Base-by-base conservation (phyloP, 345 rosid species). In the Toxicodendron radicans region DNA sequence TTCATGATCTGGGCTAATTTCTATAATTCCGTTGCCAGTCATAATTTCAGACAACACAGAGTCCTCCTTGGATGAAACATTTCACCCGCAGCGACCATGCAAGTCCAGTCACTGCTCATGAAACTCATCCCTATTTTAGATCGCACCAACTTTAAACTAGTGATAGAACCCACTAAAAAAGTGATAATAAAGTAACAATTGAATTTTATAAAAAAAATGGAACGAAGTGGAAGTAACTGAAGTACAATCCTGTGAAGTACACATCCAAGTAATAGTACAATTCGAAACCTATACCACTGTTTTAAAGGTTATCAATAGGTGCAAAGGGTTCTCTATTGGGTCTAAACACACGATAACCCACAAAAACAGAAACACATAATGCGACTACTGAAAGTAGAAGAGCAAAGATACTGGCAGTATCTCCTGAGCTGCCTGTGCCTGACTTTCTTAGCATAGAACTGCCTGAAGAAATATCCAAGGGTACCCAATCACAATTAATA, bases 401-500 rank as follows among this genome's bases (percentile, higher is more conserved):
- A 58, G 95, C 86, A 58, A 90, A 79, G 67, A 86, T 80, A 67
- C 93, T 84, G 59, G 87, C 82, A 60, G 84, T 78, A 12, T 83
- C 85, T 76, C 84, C 81, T 32, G 93, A 84, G 53, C 87, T 78
- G 68, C 82, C 67, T 8, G 78, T 72, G 35, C 83, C 64, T 14
- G 88, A 72, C 71, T 71, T 38, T 2, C 78, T 70, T 20, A 84
- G 81, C 48, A 14, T 20, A 16, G 87, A 85, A 65, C 82, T 72
- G 24, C 86, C 87, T 1, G 81, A 60, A 54, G 92, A 75, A 66
- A 91, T 80, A 57, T 93, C 97, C 82, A 95, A 51, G 3, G 87
- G 81, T 24, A 86, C 77, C 99, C 99, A 95, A 64, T 90, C 91
- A 62, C 99, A 95, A 84, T 84, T 84, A 59, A 91, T 81, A n/a